Evolutionary conservation across 495 filamentous ascomycete genomes (phyloP), one percentile per base, ranked within the genome.

Genomic region (Cladorrhinum samala): DNA sequence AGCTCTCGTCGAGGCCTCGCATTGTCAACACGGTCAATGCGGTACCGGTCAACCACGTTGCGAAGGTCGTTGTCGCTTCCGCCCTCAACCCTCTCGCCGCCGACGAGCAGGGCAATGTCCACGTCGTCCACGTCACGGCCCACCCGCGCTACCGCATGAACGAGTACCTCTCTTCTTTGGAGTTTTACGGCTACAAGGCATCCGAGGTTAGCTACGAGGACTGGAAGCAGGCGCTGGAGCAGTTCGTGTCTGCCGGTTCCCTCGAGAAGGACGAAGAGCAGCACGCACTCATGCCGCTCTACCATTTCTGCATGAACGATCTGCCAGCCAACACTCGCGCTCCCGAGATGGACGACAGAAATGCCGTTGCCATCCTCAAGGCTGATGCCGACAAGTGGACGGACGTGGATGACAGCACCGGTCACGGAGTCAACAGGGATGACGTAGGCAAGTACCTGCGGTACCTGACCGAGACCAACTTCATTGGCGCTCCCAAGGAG

Each of bases 21-120:
- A 91, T 98, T 57, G 63, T 74, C 68, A 98, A 96, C 70, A 91
- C 88, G 0, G 82, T 96, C 63, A 98, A 98, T 71, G 82, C 83
- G 64, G 89, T 95, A 2, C 93, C 93, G 0, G 91, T 96, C 21
- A 80, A 84, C 60, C 87, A 93, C 61, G 91, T 96, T 46, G 82
- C 86, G 0, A 76, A 83, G 7, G 78, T 94, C 14, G 85, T 95
- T 19, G 83, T 89, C 20, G 88, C 90, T 1, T 72, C 80, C 37
- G 79, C 83, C 7, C 74, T 94, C 52, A 75, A 83, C 58, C 84
- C 86, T 2, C 49, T 67, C 2, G 74, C 76, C 0, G 70, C 84
- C 19, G 76, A 77, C 24, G 45, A 25, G 24, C 20, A 47, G 21
- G 45, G 45, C 45, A 47, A 47, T 33, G 84, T 89, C 1, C 78